Conservation (phyloP, 2,329 filamentous ascomycete genomes). For the Cadophora gregata region DNA sequence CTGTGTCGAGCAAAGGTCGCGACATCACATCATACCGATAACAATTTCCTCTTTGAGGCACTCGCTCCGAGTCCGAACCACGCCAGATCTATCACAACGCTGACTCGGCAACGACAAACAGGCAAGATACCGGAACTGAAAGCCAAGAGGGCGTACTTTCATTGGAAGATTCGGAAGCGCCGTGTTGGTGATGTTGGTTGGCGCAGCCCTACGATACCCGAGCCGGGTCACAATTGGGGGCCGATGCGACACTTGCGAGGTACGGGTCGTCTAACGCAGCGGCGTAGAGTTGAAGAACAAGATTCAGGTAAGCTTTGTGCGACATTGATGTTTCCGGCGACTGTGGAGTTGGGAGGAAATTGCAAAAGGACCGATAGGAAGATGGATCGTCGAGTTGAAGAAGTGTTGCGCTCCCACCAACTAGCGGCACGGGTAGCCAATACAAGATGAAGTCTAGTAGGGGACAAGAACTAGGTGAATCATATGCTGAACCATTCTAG, state of each 20-base stretch:
- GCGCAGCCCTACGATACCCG: background rate
- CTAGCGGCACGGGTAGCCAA: background rate
- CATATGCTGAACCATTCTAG: background rate
- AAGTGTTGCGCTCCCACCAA: background rate
- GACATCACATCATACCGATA: background rate
- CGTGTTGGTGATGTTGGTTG: slow-evolving; percentile 8
- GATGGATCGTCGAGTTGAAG: background rate
- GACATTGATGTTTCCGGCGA: background rate
- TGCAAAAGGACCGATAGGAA: background rate
- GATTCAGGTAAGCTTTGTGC: background rate
- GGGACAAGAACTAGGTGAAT: background rate
- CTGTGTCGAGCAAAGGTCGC: background rate
- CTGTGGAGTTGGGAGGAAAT: background rate
- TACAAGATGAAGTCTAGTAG: background rate
- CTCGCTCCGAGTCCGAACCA: background rate
- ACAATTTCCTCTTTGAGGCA: background rate
- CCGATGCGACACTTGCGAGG: background rate
- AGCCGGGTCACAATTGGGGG: background rate
- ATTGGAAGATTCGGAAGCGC: background rate
- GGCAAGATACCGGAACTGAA: background rate
- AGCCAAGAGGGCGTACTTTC: too few species aligned
- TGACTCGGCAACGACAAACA: background rate
- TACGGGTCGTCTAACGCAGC: background rate
- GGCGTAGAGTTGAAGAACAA: background rate
- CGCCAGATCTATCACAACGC: background rate